Conservation (phyloP, 2,329 filamentous ascomycete species). For the Diaporthe capsici region DNA sequence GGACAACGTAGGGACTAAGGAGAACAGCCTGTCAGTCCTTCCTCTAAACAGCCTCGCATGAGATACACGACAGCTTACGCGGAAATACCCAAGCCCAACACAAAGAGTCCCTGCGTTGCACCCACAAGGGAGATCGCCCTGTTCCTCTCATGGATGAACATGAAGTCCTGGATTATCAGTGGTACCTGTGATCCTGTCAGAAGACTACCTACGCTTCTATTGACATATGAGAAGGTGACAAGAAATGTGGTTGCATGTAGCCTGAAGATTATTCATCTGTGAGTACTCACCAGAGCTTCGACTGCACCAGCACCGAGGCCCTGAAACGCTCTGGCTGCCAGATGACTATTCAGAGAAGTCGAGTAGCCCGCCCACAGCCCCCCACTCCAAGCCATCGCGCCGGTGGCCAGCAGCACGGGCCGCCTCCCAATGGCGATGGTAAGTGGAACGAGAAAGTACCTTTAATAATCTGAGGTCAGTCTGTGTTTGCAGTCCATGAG, state of each 20-base stretch:
- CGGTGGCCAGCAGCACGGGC: conserved; percentile 49
- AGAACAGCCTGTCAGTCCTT: background rate
- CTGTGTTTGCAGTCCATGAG: too few relatives aligned
- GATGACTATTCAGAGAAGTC: conserved; percentile 46
- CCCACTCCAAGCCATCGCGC: conserved; percentile 48
- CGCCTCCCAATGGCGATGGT: conserved; percentile 50
- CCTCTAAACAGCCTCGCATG: background rate
- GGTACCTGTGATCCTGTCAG: conserved; percentile 42
- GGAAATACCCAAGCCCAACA: conserved; percentile 49
- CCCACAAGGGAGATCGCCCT: conserved; percentile 43
- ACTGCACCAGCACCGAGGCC: conserved; percentile 51
- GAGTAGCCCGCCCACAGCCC: conserved; percentile 51
- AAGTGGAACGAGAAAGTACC: conserved; percentile 50
- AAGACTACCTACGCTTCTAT: background rate
- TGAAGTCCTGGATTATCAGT: conserved; percentile 52
- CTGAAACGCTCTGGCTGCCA: conserved; percentile 50
- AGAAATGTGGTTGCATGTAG: background rate
- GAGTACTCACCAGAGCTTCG: conserved; percentile 46
- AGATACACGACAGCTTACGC: conserved; percentile 2
- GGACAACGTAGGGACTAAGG: conserved; percentile 47
- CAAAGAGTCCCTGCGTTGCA: conserved; percentile 47
- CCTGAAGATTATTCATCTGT: background rate
- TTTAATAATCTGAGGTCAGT: background rate
- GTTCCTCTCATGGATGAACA: conserved; percentile 53
- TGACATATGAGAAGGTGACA: background rate